phyloP scores from a whole-genome alignment of 345 rosid species.

The Citrus sp. region DNA sequence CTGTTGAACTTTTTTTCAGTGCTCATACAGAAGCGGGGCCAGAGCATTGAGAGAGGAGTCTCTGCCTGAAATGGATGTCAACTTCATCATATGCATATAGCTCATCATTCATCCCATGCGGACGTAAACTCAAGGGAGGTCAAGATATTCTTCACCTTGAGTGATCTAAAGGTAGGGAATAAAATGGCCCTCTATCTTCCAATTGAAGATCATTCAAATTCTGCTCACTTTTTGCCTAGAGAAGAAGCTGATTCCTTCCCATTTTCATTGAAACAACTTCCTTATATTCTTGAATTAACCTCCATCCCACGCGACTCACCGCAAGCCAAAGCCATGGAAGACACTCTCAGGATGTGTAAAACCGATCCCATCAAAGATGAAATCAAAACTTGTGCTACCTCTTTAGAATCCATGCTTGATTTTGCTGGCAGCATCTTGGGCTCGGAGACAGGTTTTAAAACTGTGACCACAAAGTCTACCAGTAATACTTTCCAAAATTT shows the following conservation, averaged over 20 bases:
- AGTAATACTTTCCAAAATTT: slow-evolving; percentile 28
- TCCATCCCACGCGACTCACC: slow-evolving; percentile 14
- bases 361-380: slow-evolving; percentile 15
- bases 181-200: not conserved
- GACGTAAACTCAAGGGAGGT: not conserved
- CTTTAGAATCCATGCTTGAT: slow-evolving; percentile 26
- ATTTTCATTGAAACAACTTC: slow-evolving; percentile 1
- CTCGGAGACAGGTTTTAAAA: slow-evolving; percentile 2
- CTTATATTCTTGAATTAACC: slow-evolving; percentile 12
- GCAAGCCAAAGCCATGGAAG: slow-evolving; percentile 20
- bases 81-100: not conserved
- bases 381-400: slow-evolving; percentile 19
- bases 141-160: not conserved
- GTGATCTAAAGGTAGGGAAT: not conserved
- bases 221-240: not conserved
- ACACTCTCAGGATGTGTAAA: slow-evolving; percentile 18
- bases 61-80: too few species aligned
- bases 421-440: slow-evolving; percentile 23
- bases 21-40: not conserved
- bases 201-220: not conserved
- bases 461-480: slow-evolving; percentile 14
- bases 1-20: too few species aligned
- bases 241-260: not conserved
- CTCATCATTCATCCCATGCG: not conserved
- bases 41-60: not conserved